A percentile compares a stretch with the other conserved stretches of the same genome.
Conservation (phyloP, 306 rosid species). For the Prosopis cineraria region DNA sequence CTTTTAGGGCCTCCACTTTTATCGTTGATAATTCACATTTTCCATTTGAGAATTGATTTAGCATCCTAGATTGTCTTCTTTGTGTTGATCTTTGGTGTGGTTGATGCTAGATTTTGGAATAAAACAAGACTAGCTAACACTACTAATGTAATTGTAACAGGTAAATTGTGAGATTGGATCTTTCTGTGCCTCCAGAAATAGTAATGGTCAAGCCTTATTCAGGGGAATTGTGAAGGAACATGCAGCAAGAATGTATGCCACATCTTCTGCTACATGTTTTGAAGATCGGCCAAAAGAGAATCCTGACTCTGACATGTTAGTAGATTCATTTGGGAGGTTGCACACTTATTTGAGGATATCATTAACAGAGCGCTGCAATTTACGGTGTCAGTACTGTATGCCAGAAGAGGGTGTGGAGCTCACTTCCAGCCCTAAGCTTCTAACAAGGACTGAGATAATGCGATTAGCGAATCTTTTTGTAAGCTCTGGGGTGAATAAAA, state of each 20-base stretch:
- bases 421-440: conserved; percentile 64
- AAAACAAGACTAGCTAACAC: not conserved
- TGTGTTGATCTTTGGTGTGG: conserved; percentile 17
- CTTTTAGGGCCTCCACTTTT: not conserved
- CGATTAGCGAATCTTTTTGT: conserved; percentile 75
- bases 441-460: conserved; percentile 62
- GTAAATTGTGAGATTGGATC: conserved; percentile 46
- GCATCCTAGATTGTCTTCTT: conserved; percentile 22
- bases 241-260: conserved; percentile 44
- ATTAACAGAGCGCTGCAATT: conserved; percentile 89
- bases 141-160: conserved; percentile 36
- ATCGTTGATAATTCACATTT: conserved; percentile 3
- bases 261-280: conserved; percentile 52
- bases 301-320: conserved; percentile 70
- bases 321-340: conserved; percentile 93
- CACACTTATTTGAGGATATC: conserved; percentile 96
- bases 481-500: conserved; percentile 79
- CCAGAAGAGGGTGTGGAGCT: conserved; percentile 91
- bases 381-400: conserved; percentile 93
- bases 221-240: conserved; percentile 37
- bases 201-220: conserved; percentile 28
- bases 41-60: conserved; percentile 2
- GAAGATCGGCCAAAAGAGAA: conserved; percentile 53
- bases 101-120: not conserved
- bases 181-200: conserved; percentile 31